phyloP scores from a whole-genome alignment of 192 early-diverging fungal genomes.

The Backusella westeae region DNA sequence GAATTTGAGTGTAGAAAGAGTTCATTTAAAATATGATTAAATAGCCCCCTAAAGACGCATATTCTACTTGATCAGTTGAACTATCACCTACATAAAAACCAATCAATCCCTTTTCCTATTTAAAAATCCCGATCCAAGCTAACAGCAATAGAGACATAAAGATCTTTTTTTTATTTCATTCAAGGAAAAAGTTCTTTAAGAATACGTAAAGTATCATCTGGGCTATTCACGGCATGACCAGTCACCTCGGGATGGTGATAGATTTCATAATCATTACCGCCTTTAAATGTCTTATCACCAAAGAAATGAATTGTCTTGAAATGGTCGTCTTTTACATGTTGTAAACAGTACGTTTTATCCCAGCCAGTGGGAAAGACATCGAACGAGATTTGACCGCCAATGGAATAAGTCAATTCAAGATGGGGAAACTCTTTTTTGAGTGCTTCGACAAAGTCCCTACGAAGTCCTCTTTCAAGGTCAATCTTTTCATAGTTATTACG shows the following conservation, averaged over 20 bases:
- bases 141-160: not conserved
- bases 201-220: conserved; percentile 78
- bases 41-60: not conserved
- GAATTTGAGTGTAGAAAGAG: too few species aligned
- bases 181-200: conserved; percentile 75
- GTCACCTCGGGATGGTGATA: conserved; percentile 73
- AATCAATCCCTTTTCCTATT: too few species aligned
- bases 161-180: not conserved
- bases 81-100: too few species aligned
- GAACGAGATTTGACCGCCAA: conserved; percentile 97
- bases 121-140: not conserved
- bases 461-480: conserved; percentile 82
- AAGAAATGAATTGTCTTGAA: conserved; percentile 96
- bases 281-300: conserved; percentile 96
- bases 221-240: conserved; percentile 85
- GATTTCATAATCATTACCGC: conserved; percentile 99
- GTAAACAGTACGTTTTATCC: conserved; percentile 99
- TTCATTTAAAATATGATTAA: too few species aligned
- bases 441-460: conserved; percentile 79
- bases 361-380: conserved; percentile 98
- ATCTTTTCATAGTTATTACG: conserved; percentile 87
- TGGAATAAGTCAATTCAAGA: conserved; percentile 88
- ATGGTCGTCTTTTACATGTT: conserved; percentile 79
- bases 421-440: conserved; percentile 82
- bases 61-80: too few species aligned